Conservation (phyloP, 139 green algal species). For the Chlorella sp. region DNA sequence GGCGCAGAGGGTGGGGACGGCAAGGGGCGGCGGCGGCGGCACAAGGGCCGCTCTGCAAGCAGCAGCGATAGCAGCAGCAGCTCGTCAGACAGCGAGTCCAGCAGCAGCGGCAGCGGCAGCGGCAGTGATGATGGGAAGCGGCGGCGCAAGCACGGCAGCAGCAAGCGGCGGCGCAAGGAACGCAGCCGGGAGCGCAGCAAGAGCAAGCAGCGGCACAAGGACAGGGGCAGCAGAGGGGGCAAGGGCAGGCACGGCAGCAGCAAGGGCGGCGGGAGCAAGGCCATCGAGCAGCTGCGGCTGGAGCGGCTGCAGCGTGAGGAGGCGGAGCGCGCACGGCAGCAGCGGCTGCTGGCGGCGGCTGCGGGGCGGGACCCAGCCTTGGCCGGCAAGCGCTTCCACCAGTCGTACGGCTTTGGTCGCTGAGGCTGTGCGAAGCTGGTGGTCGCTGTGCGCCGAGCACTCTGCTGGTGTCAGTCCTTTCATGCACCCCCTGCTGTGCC, state of each 20-base stretch:
- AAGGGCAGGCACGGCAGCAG: neutral
- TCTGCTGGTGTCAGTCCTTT: too few relatives aligned
- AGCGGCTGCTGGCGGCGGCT: slow-evolving; percentile 19
- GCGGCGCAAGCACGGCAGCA: neutral
- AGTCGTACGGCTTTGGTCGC: slow-evolving; percentile 21
- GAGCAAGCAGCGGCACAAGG: slow-evolving; percentile 38
- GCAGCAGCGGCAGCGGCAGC: neutral
- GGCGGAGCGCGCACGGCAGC: slow-evolving; percentile 46
- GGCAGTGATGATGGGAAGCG: too few relatives aligned
- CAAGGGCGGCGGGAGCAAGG: neutral
- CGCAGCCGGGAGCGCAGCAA: neutral
- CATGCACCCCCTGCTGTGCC: too few relatives aligned
- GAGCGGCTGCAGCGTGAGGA: slow-evolving; percentile 68
- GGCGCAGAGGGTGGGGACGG: neutral
- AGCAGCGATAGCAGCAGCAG: neutral
- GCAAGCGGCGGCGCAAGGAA: neutral
- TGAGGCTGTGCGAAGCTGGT: too few relatives aligned
- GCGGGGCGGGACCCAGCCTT: neutral
- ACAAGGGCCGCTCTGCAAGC: neutral
- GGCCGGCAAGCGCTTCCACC: slow-evolving; percentile 17
- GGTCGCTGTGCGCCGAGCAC: too few relatives aligned
- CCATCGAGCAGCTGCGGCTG: slow-evolving; percentile 55
- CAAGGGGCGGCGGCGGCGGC: neutral
- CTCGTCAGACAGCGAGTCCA: neutral
- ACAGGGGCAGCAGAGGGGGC: neutral